Conservation (phyloP, 164 flowering plant genomes). For the Chimonanthus salicifolius region DNA sequence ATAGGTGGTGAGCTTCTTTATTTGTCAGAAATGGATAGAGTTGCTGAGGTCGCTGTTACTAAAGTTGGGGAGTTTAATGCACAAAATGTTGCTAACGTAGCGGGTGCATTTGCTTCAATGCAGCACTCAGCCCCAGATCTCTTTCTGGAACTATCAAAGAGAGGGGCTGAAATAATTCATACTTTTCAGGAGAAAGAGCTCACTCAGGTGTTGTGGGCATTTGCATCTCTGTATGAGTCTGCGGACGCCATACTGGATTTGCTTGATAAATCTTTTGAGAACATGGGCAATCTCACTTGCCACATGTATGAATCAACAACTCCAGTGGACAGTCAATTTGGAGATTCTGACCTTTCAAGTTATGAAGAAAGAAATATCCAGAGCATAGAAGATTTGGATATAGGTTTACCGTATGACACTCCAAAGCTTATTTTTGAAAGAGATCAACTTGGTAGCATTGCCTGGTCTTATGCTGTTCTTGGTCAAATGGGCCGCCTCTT, state of each 20-base stretch:
- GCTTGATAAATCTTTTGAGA: slow-evolving; percentile 51
- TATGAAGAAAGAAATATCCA: slow-evolving; percentile 16
- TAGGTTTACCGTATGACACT: slow-evolving; percentile 17
- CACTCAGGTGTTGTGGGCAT: slow-evolving; percentile 93
- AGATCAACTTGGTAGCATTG: slow-evolving; percentile 84
- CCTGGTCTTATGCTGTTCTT: slow-evolving; percentile 97
- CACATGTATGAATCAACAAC: slow-evolving; percentile 16
- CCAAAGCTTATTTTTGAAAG: slow-evolving; percentile 50
- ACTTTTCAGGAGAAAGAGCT: slow-evolving; percentile 80
- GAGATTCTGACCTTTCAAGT: neutral
- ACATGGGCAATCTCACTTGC: slow-evolving; percentile 35
- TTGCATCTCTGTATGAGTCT: slow-evolving; percentile 81
- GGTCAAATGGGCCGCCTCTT: slow-evolving; percentile 65
- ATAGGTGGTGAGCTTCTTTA: slow-evolving; percentile 93
- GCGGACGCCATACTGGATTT: slow-evolving; percentile 62
- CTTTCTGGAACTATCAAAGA: slow-evolving; percentile 56
- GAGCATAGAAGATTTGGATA: slow-evolving; percentile 14
- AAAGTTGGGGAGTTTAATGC: slow-evolving; percentile 82
- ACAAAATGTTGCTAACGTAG: slow-evolving; percentile 93
- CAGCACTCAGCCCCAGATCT: slow-evolving; percentile 82
- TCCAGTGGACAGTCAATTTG: slow-evolving; percentile 2
- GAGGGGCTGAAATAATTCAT: slow-evolving; percentile 60
- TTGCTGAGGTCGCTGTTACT: slow-evolving; percentile 80
- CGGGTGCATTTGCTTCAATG: slow-evolving; percentile 99
- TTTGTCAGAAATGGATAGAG: slow-evolving; percentile 93